These are phyloP conservation scores for Saccharata proteae DNA, from an alignment of 2,329 filamentous ascomycete genomes.

Conservation along the genomic window DNA sequence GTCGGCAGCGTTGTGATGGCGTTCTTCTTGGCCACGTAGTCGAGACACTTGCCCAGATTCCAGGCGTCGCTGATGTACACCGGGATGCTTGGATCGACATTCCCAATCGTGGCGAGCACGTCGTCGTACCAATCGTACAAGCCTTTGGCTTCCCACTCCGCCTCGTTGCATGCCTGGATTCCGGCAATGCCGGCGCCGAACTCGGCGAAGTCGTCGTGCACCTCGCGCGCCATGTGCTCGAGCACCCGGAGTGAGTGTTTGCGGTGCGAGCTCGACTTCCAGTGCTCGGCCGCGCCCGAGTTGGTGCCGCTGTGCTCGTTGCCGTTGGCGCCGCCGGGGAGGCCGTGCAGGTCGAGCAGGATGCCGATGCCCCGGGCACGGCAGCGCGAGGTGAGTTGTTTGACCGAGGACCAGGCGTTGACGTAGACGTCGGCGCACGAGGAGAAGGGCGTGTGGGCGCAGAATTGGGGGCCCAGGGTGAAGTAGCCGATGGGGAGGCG, in stretches of 20 bases:
- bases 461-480: conserved; percentile 40
- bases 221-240: conserved; percentile 39
- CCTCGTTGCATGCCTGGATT: conserved; percentile 48
- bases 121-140: conserved; percentile 48
- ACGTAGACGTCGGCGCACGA: conserved; percentile 36
- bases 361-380: conserved; percentile 39
- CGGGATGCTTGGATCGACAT: conserved; percentile 39
- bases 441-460: conserved; percentile 40
- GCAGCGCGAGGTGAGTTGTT: conserved; percentile 34
- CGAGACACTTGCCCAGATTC: conserved; percentile 35
- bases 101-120: conserved; percentile 33
- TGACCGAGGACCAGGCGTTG: conserved; percentile 41
- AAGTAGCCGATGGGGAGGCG: conserved; percentile 51
- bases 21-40: conserved; percentile 34
- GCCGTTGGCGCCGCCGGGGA: conserved; percentile 46
- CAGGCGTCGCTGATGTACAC: conserved; percentile 48
- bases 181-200: conserved; percentile 34
- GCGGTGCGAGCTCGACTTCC: conserved; percentile 32
- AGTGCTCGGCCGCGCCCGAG: conserved; percentile 39
- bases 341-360: conserved; percentile 46
- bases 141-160: conserved; percentile 34
- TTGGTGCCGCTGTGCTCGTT: conserved; percentile 46
- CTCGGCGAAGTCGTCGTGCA: conserved; percentile 11
- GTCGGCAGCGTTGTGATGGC: conserved; percentile 16
- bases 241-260: conserved; percentile 36